phyloP scores from a whole-genome alignment of 495 filamentous ascomycete genomes.

The Penicillium crystallinum region DNA sequence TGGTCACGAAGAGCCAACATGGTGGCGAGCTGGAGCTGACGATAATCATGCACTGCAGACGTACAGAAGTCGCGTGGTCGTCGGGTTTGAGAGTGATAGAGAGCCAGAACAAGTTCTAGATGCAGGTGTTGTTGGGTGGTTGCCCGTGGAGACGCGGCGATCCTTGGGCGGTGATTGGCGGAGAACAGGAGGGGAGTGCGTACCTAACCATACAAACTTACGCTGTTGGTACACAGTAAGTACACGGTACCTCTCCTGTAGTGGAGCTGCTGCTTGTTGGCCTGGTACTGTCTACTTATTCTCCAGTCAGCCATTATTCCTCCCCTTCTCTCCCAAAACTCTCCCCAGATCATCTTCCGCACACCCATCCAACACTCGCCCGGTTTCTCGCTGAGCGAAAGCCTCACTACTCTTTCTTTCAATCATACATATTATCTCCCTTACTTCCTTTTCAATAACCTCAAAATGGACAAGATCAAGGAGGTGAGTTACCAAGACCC shows the following conservation, averaged over 20 bases:
- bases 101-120: conserved; percentile 19
- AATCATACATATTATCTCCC: conserved; percentile 28
- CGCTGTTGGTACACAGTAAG: conserved; percentile 10
- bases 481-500: conserved; percentile 54
- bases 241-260: conserved; percentile 14
- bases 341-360: conserved; percentile 18
- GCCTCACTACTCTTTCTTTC: conserved; percentile 26
- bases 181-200: conserved; percentile 21
- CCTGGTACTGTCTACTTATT: conserved; percentile 14
- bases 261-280: background rate
- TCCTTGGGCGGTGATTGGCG: conserved; percentile 21
- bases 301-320: conserved; percentile 11
- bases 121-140: conserved; percentile 32
- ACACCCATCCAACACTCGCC: conserved; percentile 20
- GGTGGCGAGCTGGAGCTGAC: conserved; percentile 26
- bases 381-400: conserved; percentile 45
- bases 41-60: conserved; percentile 20
- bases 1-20: conserved; percentile 86
- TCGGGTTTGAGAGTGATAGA: background rate
- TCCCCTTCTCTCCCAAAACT: conserved; percentile 29
- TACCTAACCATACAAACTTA: conserved; percentile 33
- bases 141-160: conserved; percentile 46
- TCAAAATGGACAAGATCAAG: conserved; percentile 64
- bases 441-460: conserved; percentile 11
- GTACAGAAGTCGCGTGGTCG: background rate